Base-by-base conservation (phyloP, 441 rosid genomes). In the Syzygium malaccense region DNA sequence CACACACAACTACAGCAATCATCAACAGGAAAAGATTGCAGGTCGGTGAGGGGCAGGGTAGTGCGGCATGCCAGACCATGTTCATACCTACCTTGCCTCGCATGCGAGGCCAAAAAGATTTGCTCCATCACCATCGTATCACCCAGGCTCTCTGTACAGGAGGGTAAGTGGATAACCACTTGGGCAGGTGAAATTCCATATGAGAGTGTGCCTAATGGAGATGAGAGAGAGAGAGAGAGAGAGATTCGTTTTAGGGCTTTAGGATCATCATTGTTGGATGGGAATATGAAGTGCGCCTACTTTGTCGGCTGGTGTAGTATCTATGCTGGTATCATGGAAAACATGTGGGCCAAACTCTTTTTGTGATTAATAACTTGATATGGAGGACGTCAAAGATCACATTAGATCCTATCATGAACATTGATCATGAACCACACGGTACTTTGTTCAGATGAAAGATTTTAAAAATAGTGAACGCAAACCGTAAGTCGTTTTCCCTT, bases 1-100 rank as follows among this genome's bases (percentile, higher is more conserved):
- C 1, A 37, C 3, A 19, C 26, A 37, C 5, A 1, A 0, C 45
- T 20, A 71, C 15, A 37, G 23, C 23, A 12, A 5, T 45, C 79
- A 33, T 75, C n/a, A 75, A 25, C 83, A 23, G 28, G 17, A 75
- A 75, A 23, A 23, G 83, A 75, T 75, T 23, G 17, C 51, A 6
- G 83, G 83, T 37, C 11, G 49, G 28, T 10, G 28, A 5, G 62
- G 55, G 5, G 17, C 55, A 54, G 19, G 55, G 55, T 54, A 54
- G 7, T 10, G 75, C 28, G 49, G n/a, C 83, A 37, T 71, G 83
- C 83, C 51, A 5, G 51, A 37, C 83, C 83, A 37, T 20, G 13
- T 37, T 11, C n/a, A 37, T 23, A 3, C 51, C 28, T 5, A 37
- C 51, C 15, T 37, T 6, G 28, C 80, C 49, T 64, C 20, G 37